These are phyloP conservation scores for Ustilago bromivora DNA, from an alignment of 1,284 basidiomycete species.

Conservation along the genomic window DNA sequence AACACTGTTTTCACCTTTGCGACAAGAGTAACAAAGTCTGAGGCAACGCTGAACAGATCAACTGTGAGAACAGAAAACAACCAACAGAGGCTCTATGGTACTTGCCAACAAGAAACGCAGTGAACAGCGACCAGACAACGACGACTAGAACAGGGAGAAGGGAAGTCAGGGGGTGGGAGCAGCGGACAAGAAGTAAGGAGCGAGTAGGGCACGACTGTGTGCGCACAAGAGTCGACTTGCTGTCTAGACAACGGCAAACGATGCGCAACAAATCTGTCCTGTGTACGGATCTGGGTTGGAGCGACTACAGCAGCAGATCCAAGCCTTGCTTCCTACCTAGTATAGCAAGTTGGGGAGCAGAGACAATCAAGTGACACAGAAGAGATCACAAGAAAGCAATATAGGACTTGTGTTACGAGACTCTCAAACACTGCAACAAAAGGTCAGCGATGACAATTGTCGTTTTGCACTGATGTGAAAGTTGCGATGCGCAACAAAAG, in stretches of 20 bases:
- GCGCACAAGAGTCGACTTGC: neutral
- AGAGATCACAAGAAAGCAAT: conserved; percentile 4
- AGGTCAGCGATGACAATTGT: conserved; percentile 2
- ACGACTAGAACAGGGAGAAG: neutral
- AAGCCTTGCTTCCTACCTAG: neutral
- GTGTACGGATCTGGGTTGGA: neutral
- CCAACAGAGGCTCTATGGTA: neutral
- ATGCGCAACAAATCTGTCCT: neutral
- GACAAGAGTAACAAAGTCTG: neutral
- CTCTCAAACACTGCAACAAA: conserved; percentile 24
- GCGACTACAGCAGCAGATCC: neutral
- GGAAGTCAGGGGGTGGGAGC: neutral
- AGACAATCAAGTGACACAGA: conserved; percentile 16
- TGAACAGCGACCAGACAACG: neutral
- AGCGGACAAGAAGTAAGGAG: neutral
- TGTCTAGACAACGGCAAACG: too few relatives aligned
- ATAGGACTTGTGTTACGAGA: conserved; percentile 6
- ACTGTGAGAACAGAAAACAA: neutral
- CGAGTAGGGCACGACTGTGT: neutral
- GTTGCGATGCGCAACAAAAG: conserved; percentile 1
- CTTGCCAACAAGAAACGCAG: neutral
- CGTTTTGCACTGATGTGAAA: neutral
- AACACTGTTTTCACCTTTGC: neutral
- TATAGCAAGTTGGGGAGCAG: neutral
- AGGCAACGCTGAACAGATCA: neutral